Conservation (phyloP, 1,284 basidiomycete genomes). For the Volvariella volvacea region DNA sequence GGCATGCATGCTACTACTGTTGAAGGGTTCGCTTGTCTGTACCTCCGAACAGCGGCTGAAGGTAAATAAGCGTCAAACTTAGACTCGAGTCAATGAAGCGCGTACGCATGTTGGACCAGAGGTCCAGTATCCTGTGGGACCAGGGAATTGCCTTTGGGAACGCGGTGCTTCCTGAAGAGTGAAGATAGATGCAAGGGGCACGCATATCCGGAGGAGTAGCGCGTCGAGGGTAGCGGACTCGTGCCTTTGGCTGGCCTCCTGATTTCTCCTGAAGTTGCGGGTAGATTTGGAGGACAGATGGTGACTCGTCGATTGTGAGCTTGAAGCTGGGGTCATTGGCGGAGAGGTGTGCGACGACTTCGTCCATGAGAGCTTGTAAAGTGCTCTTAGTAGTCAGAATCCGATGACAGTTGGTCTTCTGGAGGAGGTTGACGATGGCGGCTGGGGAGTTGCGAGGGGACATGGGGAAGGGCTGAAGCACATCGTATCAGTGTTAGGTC, state of each 20-base stretch:
- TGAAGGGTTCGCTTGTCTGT: neutral
- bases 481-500: no score
- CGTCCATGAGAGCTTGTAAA: constrained; percentile 20
- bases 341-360: constrained; percentile 9
- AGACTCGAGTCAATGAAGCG: neutral
- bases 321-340: constrained; percentile 6
- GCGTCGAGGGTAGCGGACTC: constrained; percentile 19
- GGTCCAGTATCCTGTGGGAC: neutral
- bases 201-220: constrained; percentile 10
- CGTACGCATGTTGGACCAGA: neutral
- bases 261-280: constrained; percentile 25
- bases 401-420: constrained; percentile 20
- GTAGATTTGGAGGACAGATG: constrained; percentile 18
- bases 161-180: constrained; percentile 32
- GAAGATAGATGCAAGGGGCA: constrained; percentile 13
- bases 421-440: constrained; percentile 23
- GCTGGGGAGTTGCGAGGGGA: constrained; percentile 25
- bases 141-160: constrained; percentile 27
- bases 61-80: neutral
- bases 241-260: constrained; percentile 12
- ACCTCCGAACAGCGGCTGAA: neutral
- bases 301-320: constrained; percentile 20
- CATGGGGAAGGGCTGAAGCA: constrained; percentile 24
- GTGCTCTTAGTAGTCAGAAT: constrained; percentile 21
- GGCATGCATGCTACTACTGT: constrained; percentile 15